Conservation (phyloP, 768 basidiomycete genomes). For the Hemileccinum rubropunctum region DNA sequence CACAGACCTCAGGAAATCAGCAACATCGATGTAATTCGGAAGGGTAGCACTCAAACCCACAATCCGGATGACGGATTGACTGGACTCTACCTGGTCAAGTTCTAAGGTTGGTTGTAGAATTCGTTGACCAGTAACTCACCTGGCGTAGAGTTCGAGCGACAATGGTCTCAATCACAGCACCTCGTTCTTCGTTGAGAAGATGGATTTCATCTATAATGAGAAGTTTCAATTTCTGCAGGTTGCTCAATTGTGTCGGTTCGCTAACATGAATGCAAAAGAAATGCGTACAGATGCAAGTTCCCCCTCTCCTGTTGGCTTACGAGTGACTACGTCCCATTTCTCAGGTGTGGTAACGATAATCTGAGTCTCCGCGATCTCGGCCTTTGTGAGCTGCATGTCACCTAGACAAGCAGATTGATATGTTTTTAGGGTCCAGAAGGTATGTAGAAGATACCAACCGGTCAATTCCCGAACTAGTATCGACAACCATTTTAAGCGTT, state of each 20-base stretch:
- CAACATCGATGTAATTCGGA: conserved; percentile 96
- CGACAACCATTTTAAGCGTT: conserved; percentile 82
- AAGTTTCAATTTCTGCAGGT: conserved; percentile 76
- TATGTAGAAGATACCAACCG: conserved; percentile 41
- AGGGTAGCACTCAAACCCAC: conserved; percentile 95
- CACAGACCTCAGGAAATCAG: conserved; percentile 83
- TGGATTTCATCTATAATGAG: conserved; percentile 98
- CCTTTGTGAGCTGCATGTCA: conserved; percentile 96
- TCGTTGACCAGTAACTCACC: conserved; percentile 36
- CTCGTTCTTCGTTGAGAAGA: conserved; percentile 94
- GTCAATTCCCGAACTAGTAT: conserved; percentile 90
- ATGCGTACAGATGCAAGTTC: conserved; percentile 84
- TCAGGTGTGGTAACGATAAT: conserved; percentile 99
- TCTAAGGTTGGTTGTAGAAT: neutral
- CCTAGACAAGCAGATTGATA: conserved; percentile 33
- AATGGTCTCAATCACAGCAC: conserved; percentile 97
- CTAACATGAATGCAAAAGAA: neutral
- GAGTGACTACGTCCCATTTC: conserved; percentile 99
- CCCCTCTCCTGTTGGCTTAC: conserved; percentile 95
- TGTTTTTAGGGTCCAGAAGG: neutral
- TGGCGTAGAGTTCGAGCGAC: conserved; percentile 93
- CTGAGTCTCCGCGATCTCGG: conserved; percentile 92
- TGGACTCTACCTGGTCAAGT: conserved; percentile 79
- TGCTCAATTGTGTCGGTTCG: neutral
- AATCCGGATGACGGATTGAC: conserved; percentile 93